Conservation (phyloP, 2,329 filamentous ascomycete genomes). For the Pseudogymnoascus sp. region DNA sequence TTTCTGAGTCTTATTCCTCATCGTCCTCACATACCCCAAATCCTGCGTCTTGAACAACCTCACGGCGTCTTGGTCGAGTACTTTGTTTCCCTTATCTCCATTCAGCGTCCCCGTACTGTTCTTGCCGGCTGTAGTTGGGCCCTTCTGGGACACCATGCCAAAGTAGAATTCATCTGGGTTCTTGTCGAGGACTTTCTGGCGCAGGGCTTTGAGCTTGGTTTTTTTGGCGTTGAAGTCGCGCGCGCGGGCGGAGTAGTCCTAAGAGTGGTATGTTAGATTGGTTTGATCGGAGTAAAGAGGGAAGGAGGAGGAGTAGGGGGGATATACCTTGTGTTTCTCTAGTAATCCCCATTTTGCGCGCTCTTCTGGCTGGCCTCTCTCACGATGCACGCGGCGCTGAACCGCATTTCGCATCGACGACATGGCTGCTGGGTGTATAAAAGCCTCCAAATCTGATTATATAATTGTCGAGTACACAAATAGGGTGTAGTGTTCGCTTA, state of each 20-base stretch:
- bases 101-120: conserved; percentile 48
- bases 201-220: conserved; percentile 49
- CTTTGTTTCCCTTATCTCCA: conserved; percentile 51
- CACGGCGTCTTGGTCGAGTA: conserved; percentile 49
- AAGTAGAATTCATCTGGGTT: conserved; percentile 71
- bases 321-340: conserved; percentile 80
- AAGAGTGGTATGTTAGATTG: background rate
- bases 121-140: conserved; percentile 46
- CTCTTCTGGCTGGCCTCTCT: conserved; percentile 79
- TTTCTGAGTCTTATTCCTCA: conserved; percentile 52
- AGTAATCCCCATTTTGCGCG: conserved; percentile 83
- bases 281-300: too few species aligned
- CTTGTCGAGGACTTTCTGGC: conserved; percentile 54
- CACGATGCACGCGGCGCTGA: conserved; percentile 76
- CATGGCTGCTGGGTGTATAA: conserved; percentile 31
- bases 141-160: conserved; percentile 58
- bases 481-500: background rate
- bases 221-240: conserved; percentile 62
- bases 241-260: conserved; percentile 60
- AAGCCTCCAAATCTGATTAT: too few species aligned
- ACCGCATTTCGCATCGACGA: conserved; percentile 59
- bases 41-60: conserved; percentile 64
- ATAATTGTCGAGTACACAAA: too few species aligned
- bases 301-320: background rate
- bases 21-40: conserved; percentile 55